These are phyloP conservation scores for Avicennia marina DNA, from an alignment of 257 asterid genomes.

Conservation along the genomic window DNA sequence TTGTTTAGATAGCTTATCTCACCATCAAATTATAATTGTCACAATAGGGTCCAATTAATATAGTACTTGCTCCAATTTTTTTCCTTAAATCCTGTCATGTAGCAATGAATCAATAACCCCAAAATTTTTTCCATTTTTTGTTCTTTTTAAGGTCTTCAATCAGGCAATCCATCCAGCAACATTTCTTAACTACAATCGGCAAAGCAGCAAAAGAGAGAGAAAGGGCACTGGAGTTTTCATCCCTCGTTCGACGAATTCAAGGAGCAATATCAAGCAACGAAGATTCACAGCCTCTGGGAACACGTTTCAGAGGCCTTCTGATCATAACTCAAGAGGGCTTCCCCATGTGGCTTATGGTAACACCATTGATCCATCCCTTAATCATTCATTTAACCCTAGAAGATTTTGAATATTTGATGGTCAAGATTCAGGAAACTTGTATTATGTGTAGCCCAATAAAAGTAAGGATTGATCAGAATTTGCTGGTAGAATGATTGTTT, in stretches of 20 bases:
- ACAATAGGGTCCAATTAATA: too few species aligned
- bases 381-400: conserved; percentile 40
- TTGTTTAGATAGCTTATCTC: too few species aligned
- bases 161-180: conserved; percentile 42
- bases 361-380: conserved; percentile 23
- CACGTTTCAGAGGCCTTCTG: conserved; percentile 39
- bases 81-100: too few species aligned
- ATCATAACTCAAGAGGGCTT: conserved; percentile 39
- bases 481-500: conserved; percentile 20
- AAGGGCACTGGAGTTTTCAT: conserved; percentile 92
- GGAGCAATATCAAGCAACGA: conserved; percentile 39
- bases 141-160: conserved; percentile 31
- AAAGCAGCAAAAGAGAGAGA: conserved; percentile 51
- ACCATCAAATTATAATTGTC: too few species aligned
- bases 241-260: conserved; percentile 51
- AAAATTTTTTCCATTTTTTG: not conserved
- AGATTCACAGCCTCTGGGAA: conserved; percentile 35
- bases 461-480: not conserved
- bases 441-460: conserved; percentile 6
- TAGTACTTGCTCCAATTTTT: too few species aligned
- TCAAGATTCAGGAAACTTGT: not conserved
- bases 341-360: conserved; percentile 24
- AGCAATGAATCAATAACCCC: too few species aligned
- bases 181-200: conserved; percentile 30
- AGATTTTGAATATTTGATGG: conserved; percentile 29